Base-by-base conservation (phyloP, 805 yeast species). In the Saccharomycopsis selenospora region DNA sequence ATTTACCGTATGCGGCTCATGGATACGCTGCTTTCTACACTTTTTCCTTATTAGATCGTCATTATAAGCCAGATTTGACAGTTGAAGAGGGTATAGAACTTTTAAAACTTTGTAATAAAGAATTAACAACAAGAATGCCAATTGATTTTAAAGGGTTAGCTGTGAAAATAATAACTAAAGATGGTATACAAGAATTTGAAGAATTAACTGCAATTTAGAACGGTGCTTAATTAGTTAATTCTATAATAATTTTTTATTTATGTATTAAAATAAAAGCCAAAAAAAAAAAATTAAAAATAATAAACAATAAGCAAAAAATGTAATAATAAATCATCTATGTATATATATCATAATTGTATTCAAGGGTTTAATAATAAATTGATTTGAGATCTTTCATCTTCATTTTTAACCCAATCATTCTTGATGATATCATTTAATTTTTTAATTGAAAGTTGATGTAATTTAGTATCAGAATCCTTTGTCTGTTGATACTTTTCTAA, bases 21-120 rank as follows among this genome's bases (percentile, higher is more conserved):
- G 99, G 99, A 10, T 93, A 93, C 62, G 95, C 98, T n/a, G 95
- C 95, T 1, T 93, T 91, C 67, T 93, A 93, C 65, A 81, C 95
- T 27, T 76, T 88, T 65, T 85, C 98, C 1, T 70, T 91, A 55
- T 73, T 93, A 56, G 99, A 93, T 69, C 89, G 83, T 57, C 96
- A 89, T 67, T 89, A 90, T 68, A 76, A 82, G 62, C 73, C 80
- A 40, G 90, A 81, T 57, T 77, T 90, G 80, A 69, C 76, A 4
- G 65, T 77, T 36, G 87, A 80, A 33, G 91, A 88, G 52, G 99
- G 97, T 2, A 62, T 91, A 51, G 73, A 80, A 42, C 72, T 93
- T 57, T 73, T 90, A 62, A 72, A 78, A 54, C 61, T 73, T 61
- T 89, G 97, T 67, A 71, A 85, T 49, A 75, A 73, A 50, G 99